A percentile compares a stretch with the other conserved stretches of the same genome.
Evolutionary conservation across 1,284 basidiomycete genomes (phyloP).

Genomic region (Melampsora larici-populina): DNA sequence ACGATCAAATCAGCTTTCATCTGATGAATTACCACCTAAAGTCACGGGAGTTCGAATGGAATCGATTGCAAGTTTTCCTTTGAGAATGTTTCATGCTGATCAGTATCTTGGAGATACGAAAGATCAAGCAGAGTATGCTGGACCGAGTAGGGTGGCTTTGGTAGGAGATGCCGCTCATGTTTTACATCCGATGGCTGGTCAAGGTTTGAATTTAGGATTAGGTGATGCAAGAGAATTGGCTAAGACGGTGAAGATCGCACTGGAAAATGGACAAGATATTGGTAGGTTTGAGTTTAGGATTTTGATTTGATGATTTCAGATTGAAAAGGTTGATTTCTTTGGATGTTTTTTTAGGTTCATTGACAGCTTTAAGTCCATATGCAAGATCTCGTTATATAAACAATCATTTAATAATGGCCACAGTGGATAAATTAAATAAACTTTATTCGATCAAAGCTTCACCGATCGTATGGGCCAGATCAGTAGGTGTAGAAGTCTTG

Average conservation of each 20-base stretch:
- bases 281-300: neutral
- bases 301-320: neutral
- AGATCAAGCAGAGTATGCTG: conserved; percentile 53
- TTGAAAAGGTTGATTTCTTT: neutral
- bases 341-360: conserved; percentile 61
- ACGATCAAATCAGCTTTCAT: conserved; percentile 41
- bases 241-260: conserved; percentile 7
- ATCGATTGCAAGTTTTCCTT: conserved; percentile 85
- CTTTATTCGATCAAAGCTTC: conserved; percentile 67
- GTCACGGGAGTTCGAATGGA: conserved; percentile 67
- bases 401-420: conserved; percentile 78
- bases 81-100: conserved; percentile 82
- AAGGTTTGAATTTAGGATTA: conserved; percentile 89
- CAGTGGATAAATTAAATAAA: conserved; percentile 82
- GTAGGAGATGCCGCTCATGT: conserved; percentile 96
- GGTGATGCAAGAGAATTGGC: conserved; percentile 62
- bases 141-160: conserved; percentile 69
- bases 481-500: conserved; percentile 79
- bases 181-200: conserved; percentile 93
- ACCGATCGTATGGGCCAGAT: conserved; percentile 77
- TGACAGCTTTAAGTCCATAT: conserved; percentile 71
- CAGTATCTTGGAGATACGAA: conserved; percentile 66
- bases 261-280: conserved; percentile 38
- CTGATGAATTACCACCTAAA: conserved; percentile 71
- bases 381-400: conserved; percentile 73